Evolutionary conservation across 495 filamentous ascomycete species (phyloP), one percentile per base, ranked within the genome.

Genomic region (Sphaerosporella brunnea): DNA sequence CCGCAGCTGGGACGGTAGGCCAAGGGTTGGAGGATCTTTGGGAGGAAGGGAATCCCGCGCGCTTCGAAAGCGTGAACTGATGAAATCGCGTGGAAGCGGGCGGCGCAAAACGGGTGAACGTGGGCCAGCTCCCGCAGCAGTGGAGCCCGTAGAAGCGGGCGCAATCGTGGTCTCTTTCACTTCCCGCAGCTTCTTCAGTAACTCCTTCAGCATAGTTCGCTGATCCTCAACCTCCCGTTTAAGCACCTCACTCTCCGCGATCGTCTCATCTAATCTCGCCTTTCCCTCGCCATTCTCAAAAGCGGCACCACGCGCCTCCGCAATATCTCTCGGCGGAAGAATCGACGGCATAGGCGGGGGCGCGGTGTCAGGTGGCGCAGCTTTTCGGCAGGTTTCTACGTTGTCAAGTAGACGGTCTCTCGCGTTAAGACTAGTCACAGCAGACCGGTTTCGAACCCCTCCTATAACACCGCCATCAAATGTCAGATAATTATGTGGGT

Each of bases 401-500:
- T 84, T 84, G 18, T 62, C 67, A 24, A 90, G 71, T 37, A 93
- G 66, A 10, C 66, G 65, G 63, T 97, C 88, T 44, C 95, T 68
- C 54, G 79, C 77, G 67, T 97, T 95, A 47, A 97, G 66, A 36
- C 75, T 74, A 49, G 65, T 52, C 2, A 95, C 72, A 0, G 87
- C 86, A 42, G 76, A 66, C 39, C 83, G 65, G 59, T 80, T 74
- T 87, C 80, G 63, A 93, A 95, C 59, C 93, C 82, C 55, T 63
- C 65, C 69, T 75, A 60, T 32, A n/a, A n/a, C n/a, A n/a, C 13
- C 28, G 7, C 28, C 35, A 18, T 4, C 35, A 5, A 5, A 4
- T 18, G 8, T 8, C 16, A 18, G 35, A 5, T 37, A 37, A 18
- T 5, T 5, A 11, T 11, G 35, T 9, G 35, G 4, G 35, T 9